These are phyloP conservation scores for Penicillium lividum DNA, from an alignment of 495 filamentous ascomycete species.

Conservation along the genomic window DNA sequence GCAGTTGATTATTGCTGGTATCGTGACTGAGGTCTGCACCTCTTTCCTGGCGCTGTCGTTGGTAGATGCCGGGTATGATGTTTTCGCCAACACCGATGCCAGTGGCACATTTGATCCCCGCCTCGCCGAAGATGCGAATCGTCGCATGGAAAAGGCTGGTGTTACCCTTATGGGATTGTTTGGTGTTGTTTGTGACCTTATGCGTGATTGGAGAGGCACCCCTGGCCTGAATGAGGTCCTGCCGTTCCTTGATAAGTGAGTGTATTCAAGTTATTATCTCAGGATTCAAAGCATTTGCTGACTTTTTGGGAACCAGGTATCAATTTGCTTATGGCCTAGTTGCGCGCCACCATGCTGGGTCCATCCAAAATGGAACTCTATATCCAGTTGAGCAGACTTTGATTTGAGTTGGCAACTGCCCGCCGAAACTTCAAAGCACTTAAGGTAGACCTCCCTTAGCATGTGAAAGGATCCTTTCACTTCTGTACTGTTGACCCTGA, in stretches of 20 bases:
- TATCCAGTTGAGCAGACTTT: constrained; percentile 31
- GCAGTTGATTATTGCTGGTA: constrained; percentile 73
- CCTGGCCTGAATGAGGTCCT: constrained; percentile 65
- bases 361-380: constrained; percentile 50
- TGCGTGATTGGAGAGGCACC: constrained; percentile 74
- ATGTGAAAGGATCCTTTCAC: no score
- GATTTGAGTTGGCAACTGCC: constrained; percentile 10
- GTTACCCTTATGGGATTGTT: constrained; percentile 67
- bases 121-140: constrained; percentile 63
- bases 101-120: constrained; percentile 60
- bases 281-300: not conserved
- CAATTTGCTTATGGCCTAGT: constrained; percentile 50
- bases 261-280: not conserved
- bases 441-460: no score
- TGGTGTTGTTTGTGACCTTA: constrained; percentile 68
- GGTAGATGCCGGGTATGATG: constrained; percentile 69
- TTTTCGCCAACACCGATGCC: constrained; percentile 75
- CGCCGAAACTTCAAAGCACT: no score
- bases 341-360: constrained; percentile 49
- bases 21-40: constrained; percentile 77
- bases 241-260: constrained; percentile 65
- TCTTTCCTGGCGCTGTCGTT: constrained; percentile 73
- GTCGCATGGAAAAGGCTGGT: constrained; percentile 65
- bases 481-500: no score
- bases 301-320: constrained; percentile 23